Base-by-base conservation (phyloP, 2,329 filamentous ascomycete species). In the Macrophomina pseudophaseolina region DNA sequence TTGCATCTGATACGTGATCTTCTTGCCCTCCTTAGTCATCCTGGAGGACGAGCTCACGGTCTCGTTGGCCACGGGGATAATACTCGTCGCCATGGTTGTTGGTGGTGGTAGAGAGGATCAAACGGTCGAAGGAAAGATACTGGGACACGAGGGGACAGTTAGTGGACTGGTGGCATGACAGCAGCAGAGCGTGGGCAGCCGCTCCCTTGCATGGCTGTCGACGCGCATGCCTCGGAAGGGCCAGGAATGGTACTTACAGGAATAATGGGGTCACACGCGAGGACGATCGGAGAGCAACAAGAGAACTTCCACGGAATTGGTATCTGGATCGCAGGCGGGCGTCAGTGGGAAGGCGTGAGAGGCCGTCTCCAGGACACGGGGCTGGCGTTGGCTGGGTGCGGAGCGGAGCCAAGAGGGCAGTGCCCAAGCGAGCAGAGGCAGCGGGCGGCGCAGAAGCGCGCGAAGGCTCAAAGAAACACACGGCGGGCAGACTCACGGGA, bases 1-100 rank as follows among this genome's bases (percentile, higher is more conserved):
- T 68, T 87, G 88, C 78, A 98, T 83, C 70, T 87, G 85, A 79
- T 98, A 98, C 75, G 88, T 92, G 71, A 97, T 86, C 69, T 85
- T 88, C 72, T 91, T 88, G 69, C 92, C 92, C 72, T 91, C 89
- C 72, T 88, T 88, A 49, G 92, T 97, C 64, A 86, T 82, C 60
- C 90, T 84, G 68, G 80, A 80, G 67, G 81, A 78, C 33, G 79
- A 79, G 74, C 82, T 82, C 66, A 81, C 80, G 23, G 85, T 87
- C 81, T 88, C 86, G 74, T 88, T 87, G 68, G 81, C 78, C 70
- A 85, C 81, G 48, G 80, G 78, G 74, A 87, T 87, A 67, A 79
- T 80, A 28, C 42, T 62, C 70, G 76, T 78, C 46, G 72, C 73
- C 71, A 76, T 75, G 65, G 18, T 65, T 23, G 65, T 8, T 35